Conservation (phyloP, 179 eudicot species). For the Amaranthus tricolor region DNA sequence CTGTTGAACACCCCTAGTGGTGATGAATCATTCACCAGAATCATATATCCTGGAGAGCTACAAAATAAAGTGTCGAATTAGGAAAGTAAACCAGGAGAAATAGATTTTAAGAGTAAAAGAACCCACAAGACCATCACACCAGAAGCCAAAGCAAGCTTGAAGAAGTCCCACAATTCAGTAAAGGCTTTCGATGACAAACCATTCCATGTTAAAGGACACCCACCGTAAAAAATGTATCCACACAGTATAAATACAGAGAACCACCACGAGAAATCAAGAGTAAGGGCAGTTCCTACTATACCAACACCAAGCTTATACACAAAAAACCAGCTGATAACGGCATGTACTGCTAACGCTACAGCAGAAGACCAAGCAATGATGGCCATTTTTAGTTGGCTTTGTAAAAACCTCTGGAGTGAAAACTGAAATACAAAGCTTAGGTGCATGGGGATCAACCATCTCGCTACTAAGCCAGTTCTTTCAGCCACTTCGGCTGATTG, state of each 20-base stretch:
- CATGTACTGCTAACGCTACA: slow-evolving; percentile 27
- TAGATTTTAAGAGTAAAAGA: slow-evolving; percentile 2
- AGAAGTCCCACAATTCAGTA: slow-evolving; percentile 35
- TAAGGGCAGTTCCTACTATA: slow-evolving; percentile 32
- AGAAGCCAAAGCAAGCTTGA: slow-evolving; percentile 36
- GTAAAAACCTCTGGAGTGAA: slow-evolving; percentile 37
- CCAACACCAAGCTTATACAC: slow-evolving; percentile 34
- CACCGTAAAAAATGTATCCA: slow-evolving; percentile 34
- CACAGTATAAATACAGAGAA: slow-evolving; percentile 27
- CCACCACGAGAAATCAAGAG: slow-evolving; percentile 36
- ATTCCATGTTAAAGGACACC: slow-evolving; percentile 39
- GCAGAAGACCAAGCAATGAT: slow-evolving; percentile 38
- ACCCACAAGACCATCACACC: slow-evolving; percentile 44
- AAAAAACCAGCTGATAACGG: slow-evolving; percentile 32
- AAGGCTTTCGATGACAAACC: slow-evolving; percentile 39
- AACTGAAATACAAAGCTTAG: slow-evolving; percentile 35
- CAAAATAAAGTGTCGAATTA: background rate
- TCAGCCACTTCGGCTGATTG: slow-evolving; percentile 33
- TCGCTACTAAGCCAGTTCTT: slow-evolving; percentile 31
- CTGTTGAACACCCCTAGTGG: background rate
- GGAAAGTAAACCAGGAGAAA: background rate
- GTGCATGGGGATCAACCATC: slow-evolving; percentile 39
- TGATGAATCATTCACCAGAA: background rate
- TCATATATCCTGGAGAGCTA: background rate
- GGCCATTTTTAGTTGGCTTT: slow-evolving; percentile 33